Conservation (phyloP, 495 filamentous ascomycete genomes). For the Trichoderma gamsii region DNA sequence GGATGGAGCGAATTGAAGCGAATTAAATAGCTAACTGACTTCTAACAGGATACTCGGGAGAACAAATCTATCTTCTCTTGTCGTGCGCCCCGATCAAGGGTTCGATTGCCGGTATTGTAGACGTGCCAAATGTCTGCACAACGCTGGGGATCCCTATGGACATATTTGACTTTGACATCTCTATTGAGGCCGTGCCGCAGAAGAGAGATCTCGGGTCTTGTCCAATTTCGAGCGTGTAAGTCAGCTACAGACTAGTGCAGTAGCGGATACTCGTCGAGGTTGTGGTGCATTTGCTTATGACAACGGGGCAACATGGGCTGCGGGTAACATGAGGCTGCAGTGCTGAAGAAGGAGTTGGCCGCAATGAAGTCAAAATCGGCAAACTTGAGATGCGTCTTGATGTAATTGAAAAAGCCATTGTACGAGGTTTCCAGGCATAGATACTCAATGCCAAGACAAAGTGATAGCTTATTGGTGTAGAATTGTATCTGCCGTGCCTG, state of each 20-base stretch:
- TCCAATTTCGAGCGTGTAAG: background rate
- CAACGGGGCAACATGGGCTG: too few species aligned
- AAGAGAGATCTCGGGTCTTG: conserved; percentile 15
- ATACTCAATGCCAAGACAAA: too few species aligned
- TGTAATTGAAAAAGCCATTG: too few species aligned
- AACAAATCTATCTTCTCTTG: conserved; percentile 86
- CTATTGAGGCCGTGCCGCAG: conserved; percentile 47
- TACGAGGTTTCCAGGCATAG: too few species aligned
- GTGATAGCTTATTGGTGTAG: background rate
- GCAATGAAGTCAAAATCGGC: too few species aligned
- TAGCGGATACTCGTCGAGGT: background rate
- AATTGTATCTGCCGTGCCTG: background rate
- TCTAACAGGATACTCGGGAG: conserved; percentile 61
- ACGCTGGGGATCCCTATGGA: conserved; percentile 88
- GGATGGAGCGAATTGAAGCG: background rate
- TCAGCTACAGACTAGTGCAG: background rate
- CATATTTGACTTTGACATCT: conserved; percentile 94
- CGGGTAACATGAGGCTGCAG: too few species aligned
- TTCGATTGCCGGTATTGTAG: conserved; percentile 89
- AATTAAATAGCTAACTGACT: conserved; percentile 25
- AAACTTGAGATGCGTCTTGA: too few species aligned
- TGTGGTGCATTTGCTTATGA: background rate
- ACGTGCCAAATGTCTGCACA: conserved; percentile 79
- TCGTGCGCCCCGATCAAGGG: conserved; percentile 89
- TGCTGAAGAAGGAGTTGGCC: too few species aligned